These are phyloP conservation scores for Xerocomus amazonicus DNA, from an alignment of 1,284 basidiomycete genomes.

Conservation along the genomic window DNA sequence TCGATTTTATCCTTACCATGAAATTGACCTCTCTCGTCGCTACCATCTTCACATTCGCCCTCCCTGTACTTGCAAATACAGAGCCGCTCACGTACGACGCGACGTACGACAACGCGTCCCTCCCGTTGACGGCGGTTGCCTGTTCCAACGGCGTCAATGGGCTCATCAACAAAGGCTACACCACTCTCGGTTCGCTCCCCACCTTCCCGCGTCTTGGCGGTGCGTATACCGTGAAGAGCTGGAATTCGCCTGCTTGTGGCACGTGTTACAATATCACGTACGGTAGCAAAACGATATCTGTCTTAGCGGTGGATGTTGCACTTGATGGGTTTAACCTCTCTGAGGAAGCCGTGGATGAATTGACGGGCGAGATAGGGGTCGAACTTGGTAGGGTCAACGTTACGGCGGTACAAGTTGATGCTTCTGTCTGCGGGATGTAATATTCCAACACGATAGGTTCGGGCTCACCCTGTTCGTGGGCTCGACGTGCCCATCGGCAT, in stretches of 20 bases:
- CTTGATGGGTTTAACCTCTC: slow-evolving; percentile 35
- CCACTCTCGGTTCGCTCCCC: slow-evolving; percentile 46
- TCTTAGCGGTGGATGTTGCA: slow-evolving; percentile 34
- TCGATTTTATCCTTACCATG: slow-evolving; percentile 9
- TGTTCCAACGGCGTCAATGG: slow-evolving; percentile 47
- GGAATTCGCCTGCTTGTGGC: slow-evolving; percentile 33
- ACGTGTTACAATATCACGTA: slow-evolving; percentile 35
- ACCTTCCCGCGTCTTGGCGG: slow-evolving; percentile 36
- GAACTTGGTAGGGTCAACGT: slow-evolving; percentile 27
- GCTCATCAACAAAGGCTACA: slow-evolving; percentile 42
- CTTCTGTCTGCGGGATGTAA: slow-evolving; percentile 26
- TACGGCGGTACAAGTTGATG: slow-evolving; percentile 17
- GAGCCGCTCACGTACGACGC: slow-evolving; percentile 30
- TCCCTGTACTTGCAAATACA: slow-evolving; percentile 17
- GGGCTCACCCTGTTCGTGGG: too few relatives aligned
- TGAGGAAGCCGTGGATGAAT: slow-evolving; percentile 32
- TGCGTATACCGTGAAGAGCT: too few relatives aligned
- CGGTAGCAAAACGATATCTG: slow-evolving; percentile 16
- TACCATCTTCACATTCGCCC: slow-evolving; percentile 11
- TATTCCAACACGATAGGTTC: not conserved
- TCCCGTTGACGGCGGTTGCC: slow-evolving; percentile 37
- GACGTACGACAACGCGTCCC: slow-evolving; percentile 38
- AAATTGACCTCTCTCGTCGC: slow-evolving; percentile 18
- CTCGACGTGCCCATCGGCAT: too few relatives aligned
- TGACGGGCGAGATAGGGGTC: slow-evolving; percentile 33